Percentiles rank a stretch among this genome's conserved stretches.
These are phyloP conservation scores for Trifolium subterraneum DNA, from an alignment of 306 rosid genomes.

Conservation along the genomic window DNA sequence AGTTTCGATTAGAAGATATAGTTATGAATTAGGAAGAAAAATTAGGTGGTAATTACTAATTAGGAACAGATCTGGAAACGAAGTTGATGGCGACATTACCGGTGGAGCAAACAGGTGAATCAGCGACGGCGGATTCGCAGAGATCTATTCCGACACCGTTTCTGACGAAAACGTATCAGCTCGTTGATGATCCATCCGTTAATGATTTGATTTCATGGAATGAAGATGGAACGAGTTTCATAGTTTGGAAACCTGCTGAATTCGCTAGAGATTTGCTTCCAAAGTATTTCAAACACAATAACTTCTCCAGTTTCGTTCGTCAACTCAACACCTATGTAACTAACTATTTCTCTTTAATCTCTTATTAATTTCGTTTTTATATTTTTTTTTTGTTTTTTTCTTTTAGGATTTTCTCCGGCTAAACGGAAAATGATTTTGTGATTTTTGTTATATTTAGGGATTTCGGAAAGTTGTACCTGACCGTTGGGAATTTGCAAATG, in stretches of 20 bases:
- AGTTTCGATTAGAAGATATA: not conserved
- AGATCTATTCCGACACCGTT: slow-evolving; percentile 95
- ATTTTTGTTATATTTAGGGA: slow-evolving; percentile 56
- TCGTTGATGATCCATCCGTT: slow-evolving; percentile 80
- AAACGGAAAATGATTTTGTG: not conserved
- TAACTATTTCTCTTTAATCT: not conserved
- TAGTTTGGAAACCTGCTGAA: slow-evolving; percentile 95
- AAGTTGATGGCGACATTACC: slow-evolving; percentile 66
- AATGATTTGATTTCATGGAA: slow-evolving; percentile 93
- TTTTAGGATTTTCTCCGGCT: not conserved
- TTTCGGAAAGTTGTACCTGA: slow-evolving; percentile 96
- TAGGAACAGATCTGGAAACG: slow-evolving; percentile 55
- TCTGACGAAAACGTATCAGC: slow-evolving; percentile 79
- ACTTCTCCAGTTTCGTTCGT: slow-evolving; percentile 96
- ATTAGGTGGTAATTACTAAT: not conserved
- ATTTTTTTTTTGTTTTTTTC: too few relatives aligned
- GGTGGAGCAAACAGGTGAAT: slow-evolving; percentile 78
- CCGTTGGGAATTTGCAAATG: slow-evolving; percentile 96
- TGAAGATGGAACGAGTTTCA: slow-evolving; percentile 81
- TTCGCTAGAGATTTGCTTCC: slow-evolving; percentile 99
- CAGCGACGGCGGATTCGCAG: slow-evolving; percentile 63
- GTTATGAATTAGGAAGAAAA: not conserved
- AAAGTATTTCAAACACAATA: slow-evolving; percentile 84
- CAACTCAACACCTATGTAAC: slow-evolving; percentile 93
- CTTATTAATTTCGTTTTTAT: not conserved